Evolutionary conservation across 306 rosid species (phyloP).

Genomic region (Fragaria ananassa): DNA sequence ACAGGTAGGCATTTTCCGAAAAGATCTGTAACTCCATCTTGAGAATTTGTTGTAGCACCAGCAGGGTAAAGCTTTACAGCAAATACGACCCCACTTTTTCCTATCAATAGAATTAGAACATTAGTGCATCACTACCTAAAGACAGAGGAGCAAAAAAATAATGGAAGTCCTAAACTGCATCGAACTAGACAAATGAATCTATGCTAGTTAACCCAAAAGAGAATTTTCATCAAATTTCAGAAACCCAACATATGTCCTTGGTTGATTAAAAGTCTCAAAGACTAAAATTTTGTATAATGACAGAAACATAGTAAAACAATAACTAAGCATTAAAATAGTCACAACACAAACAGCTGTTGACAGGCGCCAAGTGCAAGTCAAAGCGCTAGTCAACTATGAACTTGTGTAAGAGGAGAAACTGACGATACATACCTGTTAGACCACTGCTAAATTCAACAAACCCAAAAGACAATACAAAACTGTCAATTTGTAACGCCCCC

Average conservation of each 20-base stretch:
- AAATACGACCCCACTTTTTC: constrained; percentile 64
- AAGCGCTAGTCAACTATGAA: neutral
- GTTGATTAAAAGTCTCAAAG: neutral
- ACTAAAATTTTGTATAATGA: neutral
- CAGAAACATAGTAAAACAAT: neutral
- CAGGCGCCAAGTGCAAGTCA: neutral
- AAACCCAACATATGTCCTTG: neutral
- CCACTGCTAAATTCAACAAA: neutral
- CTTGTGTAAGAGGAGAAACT: neutral
- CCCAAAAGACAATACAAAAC: neutral
- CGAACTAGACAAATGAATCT: neutral
- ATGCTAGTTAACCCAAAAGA: neutral
- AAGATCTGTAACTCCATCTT: constrained; percentile 87
- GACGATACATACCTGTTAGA: neutral
- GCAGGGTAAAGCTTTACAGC: constrained; percentile 94
- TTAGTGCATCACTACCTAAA: neutral
- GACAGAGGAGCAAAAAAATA: neutral
- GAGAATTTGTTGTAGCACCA: constrained; percentile 93
- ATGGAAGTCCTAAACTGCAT: neutral
- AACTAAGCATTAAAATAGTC: neutral
- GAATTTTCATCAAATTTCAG: neutral
- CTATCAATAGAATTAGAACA: constrained; percentile 37
- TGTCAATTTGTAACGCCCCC: no score
- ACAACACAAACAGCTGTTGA: neutral
- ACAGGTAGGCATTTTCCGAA: constrained; percentile 79